phyloP scores from a whole-genome alignment of 495 filamentous ascomycete genomes.

The Penicillium pulvis region DNA sequence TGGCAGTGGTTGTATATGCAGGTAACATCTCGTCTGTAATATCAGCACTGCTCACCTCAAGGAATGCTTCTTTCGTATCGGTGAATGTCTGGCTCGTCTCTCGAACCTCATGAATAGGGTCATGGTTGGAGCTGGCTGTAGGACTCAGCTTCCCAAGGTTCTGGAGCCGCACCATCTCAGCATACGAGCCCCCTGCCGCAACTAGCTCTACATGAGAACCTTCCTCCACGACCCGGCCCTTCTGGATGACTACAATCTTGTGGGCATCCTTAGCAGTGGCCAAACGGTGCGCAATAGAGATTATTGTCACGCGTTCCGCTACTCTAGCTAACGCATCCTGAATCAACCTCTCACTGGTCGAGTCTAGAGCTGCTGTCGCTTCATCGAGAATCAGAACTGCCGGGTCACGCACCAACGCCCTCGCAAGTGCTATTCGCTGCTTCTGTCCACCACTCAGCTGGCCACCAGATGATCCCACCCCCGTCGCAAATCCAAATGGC shows the following conservation, averaged over 20 bases:
- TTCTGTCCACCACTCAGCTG: conserved; percentile 63
- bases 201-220: conserved; percentile 46
- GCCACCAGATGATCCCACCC: conserved; percentile 53
- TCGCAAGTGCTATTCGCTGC: conserved; percentile 65
- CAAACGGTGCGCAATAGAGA: conserved; percentile 46
- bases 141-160: conserved; percentile 28
- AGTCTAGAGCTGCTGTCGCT: conserved; percentile 63
- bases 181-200: conserved; percentile 39
- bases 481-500: conserved; percentile 50
- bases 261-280: conserved; percentile 56
- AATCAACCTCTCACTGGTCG: conserved; percentile 50
- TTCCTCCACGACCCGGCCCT: conserved; percentile 53
- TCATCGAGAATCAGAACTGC: conserved; percentile 79
- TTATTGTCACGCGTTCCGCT: conserved; percentile 38
- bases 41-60: conserved; percentile 19
- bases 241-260: conserved; percentile 58
- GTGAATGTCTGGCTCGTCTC: background rate
- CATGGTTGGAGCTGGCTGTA: background rate
- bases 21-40: conserved; percentile 16
- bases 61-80: conserved; percentile 24
- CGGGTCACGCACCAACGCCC: conserved; percentile 72
- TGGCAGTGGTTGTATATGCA: background rate
- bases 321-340: conserved; percentile 47
- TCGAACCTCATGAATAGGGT: background rate
- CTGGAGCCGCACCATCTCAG: conserved; percentile 42